Conservation (phyloP, 2,329 filamentous ascomycete genomes). For the Alternaria ventricosa region DNA sequence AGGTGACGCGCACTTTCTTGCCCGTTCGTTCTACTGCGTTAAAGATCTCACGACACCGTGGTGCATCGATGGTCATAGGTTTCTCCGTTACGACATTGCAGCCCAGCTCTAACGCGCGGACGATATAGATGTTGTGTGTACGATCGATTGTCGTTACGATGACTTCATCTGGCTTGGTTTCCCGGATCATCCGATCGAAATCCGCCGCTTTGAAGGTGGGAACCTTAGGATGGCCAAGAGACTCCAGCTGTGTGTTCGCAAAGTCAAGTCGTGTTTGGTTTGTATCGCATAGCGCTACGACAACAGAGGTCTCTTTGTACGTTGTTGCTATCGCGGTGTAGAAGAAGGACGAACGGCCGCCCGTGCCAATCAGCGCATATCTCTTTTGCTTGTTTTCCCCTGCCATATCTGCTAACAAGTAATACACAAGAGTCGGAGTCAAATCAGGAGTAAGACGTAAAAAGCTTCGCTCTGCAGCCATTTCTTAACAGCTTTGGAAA, state of each 20-base stretch:
- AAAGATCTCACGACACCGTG: slow-evolving; percentile 62
- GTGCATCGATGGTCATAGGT: slow-evolving; percentile 68
- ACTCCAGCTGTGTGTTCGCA: slow-evolving; percentile 59
- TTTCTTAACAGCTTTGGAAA: slow-evolving; percentile 13
- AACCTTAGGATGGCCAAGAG: slow-evolving; percentile 56
- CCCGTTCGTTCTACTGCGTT: slow-evolving; percentile 60
- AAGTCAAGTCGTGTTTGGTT: slow-evolving; percentile 66
- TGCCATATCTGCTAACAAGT: slow-evolving; percentile 10
- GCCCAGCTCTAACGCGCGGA: slow-evolving; percentile 64
- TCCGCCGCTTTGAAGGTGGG: slow-evolving; percentile 62
- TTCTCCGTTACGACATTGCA: slow-evolving; percentile 69
- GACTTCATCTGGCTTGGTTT: slow-evolving; percentile 65
- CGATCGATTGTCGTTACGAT: slow-evolving; percentile 70
- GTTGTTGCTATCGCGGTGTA: slow-evolving; percentile 64
- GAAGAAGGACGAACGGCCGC: slow-evolving; percentile 66
- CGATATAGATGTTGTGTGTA: slow-evolving; percentile 66
- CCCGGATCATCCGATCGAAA: slow-evolving; percentile 65
- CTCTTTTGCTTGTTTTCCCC: slow-evolving; percentile 23
- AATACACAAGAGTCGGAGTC: not conserved
- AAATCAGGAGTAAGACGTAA: not conserved
- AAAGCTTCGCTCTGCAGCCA: slow-evolving; percentile 1
- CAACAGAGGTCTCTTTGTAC: slow-evolving; percentile 57
- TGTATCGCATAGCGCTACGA: slow-evolving; percentile 66
- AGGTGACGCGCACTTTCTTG: slow-evolving; percentile 62
- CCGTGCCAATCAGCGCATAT: slow-evolving; percentile 66